Conservation (phyloP, 225 moss, liverwort and hornwort species). For the Antitrichia curtipendula region DNA sequence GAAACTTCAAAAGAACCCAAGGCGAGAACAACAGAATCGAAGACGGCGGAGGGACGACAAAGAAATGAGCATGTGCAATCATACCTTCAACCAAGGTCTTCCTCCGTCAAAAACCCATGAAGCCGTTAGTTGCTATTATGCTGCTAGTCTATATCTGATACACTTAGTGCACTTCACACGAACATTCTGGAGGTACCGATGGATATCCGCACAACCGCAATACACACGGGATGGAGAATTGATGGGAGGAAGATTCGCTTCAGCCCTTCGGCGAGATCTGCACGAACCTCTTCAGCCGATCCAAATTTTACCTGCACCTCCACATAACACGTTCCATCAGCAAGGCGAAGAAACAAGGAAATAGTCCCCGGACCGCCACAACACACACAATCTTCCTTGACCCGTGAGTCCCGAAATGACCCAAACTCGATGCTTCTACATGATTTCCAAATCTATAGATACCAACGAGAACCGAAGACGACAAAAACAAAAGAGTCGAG, state of each 20-base stretch:
- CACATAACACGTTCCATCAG: background rate
- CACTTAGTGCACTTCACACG: background rate
- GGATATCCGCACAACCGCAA: background rate
- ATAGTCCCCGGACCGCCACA: too few species aligned
- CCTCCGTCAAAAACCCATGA: background rate
- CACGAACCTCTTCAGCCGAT: constrained; percentile 23
- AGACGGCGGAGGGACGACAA: too few species aligned
- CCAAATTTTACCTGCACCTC: constrained; percentile 44
- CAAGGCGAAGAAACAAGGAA: background rate
- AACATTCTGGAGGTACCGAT: background rate
- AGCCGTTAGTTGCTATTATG: background rate
- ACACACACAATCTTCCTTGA: too few species aligned
- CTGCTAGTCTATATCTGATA: background rate
- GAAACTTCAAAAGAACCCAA: too few species aligned
- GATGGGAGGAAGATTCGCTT: background rate
- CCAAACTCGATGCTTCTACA: too few species aligned
- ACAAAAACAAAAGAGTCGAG: background rate
- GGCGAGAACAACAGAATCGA: too few species aligned
- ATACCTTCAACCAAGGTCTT: background rate
- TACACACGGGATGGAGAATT: background rate
- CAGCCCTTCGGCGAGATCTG: background rate
- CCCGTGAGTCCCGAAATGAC: too few species aligned
- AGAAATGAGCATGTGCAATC: too few species aligned
- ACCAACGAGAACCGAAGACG: too few species aligned
- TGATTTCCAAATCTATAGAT: too few species aligned